Evolutionary conservation across 1,284 basidiomycete species (phyloP).

Genomic region (Leccinum colubrinum): DNA sequence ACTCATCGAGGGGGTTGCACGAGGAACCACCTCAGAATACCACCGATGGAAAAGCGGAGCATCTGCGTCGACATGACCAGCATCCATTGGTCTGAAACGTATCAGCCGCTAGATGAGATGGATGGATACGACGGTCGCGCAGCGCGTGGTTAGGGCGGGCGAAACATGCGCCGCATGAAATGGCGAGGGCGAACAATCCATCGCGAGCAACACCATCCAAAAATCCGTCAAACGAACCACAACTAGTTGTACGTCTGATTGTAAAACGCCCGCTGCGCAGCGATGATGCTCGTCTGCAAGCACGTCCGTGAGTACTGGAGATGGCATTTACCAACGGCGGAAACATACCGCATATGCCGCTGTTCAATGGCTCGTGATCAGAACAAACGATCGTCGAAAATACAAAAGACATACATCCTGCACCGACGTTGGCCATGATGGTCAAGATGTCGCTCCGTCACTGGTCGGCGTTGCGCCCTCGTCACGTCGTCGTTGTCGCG

Average conservation of each 20-base stretch:
- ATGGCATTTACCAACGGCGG: neutral
- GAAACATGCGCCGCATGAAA: neutral
- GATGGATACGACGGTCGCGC: neutral
- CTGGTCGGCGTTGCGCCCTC: too few species aligned
- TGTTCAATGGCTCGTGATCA: constrained; percentile 10
- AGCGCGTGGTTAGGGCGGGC: neutral
- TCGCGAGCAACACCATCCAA: neutral
- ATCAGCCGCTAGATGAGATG: constrained; percentile 29
- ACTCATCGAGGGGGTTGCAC: constrained; percentile 87
- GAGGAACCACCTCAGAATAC: constrained; percentile 71
- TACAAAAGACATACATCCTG: constrained; percentile 33
- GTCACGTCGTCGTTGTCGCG: too few species aligned
- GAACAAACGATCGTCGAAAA: neutral
- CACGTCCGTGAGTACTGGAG: neutral
- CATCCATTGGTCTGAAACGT: constrained; percentile 62
- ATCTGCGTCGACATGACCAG: constrained; percentile 85
- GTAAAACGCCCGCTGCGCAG: constrained; percentile 75
- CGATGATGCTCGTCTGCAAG: constrained; percentile 65
- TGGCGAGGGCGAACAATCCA: neutral
- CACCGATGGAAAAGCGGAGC: constrained; percentile 86
- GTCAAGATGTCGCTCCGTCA: constrained; percentile 34
- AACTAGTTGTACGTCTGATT: constrained; percentile 54
- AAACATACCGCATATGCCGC: constrained; percentile 32
- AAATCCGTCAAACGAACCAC: neutral
- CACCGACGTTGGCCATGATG: constrained; percentile 78